Evolutionary conservation across 495 filamentous ascomycete species (phyloP), one percentile per base, ranked within the genome.

Genomic region (Saxophila tyrrhenica): DNA sequence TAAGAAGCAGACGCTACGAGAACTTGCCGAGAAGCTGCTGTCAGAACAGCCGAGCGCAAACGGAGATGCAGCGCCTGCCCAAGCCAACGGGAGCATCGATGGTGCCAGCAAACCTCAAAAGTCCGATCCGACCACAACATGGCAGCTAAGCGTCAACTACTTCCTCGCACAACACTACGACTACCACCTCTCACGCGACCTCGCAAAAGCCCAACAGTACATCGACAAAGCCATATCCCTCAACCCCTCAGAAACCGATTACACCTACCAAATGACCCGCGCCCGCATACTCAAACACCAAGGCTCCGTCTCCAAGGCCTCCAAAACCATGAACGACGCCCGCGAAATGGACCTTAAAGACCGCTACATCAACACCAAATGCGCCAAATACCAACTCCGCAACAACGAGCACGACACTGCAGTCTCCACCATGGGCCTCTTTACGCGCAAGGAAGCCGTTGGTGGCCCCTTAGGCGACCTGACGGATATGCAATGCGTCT

Each of bases 141-240:
- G 90, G 62, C 73, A 83, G 48, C 75, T 85, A 7, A 86, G 89
- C 11, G 84, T 83, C 2, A 79, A 86, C 41, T 96, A 92, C 65
- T 99, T 94, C 74, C 80, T 99, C 50, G 87, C 88, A 3, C 94
- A 97, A 63, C 92, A 99, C 69, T 95, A 95, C 73, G 89, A 95
- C 69, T 96, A 94, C 64, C 75, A 86, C 67, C 75, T 88, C 50
- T 94, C 85, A 62, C 86, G 90, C 38, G 78, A 96, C 66, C 74
- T 95, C 24, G 55, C 76, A 23, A 91, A 89, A 69, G 90, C 94
- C 10, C 76, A 84, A 69, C 77, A 87, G 55, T 84, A 81, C 57
- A 85, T 94, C 46, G 84, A 95, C n/a, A 82, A 83, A 67, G 87
- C 87, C 1, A 80, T 96, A 54, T 79, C 85, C 55, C 64, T 86